Base-by-base conservation (phyloP, 495 filamentous ascomycete species). In the Tuber melanosporum region DNA sequence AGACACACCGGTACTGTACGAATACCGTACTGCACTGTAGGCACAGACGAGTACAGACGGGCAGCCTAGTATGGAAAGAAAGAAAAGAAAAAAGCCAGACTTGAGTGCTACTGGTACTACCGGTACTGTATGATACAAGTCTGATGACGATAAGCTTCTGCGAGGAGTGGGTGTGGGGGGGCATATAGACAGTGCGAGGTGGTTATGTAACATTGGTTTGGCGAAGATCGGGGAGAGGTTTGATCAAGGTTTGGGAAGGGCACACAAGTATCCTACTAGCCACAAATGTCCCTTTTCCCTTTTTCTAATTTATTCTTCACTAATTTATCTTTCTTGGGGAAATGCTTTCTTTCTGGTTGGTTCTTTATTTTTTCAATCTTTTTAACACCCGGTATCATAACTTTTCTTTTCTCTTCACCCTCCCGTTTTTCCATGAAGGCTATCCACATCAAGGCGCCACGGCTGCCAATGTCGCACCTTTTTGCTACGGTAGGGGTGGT, bases 231-330 rank as follows among this genome's bases (percentile, higher is more conserved):
- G 44, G 70, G 72, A 70, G 78, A 75, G 70, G 78, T 78, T 73
- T 79, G 76, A 80, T 71, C 77, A 80, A 79, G 78, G 78, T 80
- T 80, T 76, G 78, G 77, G 12, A 66, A 32, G n/a, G 9, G 10
- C 57, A 66, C 26, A 66, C 32, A 3, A 3, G 10, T 74, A 70
- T n/a, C 20, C n/a, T 71, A 75, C 72, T 6, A 76, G 77, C 73
- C 78, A 79, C 73, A 71, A 70, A 72, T 66, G 71, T 71, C 20
- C 20, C 9, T 0, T n/a, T n/a, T 57, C 8, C 7, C 7, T 57
- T 57, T 57, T n/a, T n/a, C 22, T 66, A 1, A 4, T 14, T 3
- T 32, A 12, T 32, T n/a, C 3, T 66, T 32, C 14, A 9, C 57
- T 32, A n/a, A 7, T 26, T 26, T 57, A n/a, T 26, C n/a, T 26